phyloP scores from a whole-genome alignment of 176 grass and related monocot species.

The Melocanna baccifera region DNA sequence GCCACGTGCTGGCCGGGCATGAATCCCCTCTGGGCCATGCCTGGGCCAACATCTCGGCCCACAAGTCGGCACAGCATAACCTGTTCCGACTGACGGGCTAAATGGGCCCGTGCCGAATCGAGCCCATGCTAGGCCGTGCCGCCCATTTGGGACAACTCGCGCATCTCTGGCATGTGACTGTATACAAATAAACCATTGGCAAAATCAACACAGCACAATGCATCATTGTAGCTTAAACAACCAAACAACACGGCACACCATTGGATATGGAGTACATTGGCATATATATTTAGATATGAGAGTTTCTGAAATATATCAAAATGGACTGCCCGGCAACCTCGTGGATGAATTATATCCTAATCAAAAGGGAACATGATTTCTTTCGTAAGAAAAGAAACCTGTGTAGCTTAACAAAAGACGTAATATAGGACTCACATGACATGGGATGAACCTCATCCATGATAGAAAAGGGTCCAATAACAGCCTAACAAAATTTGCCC shows the following conservation, averaged over 20 bases:
- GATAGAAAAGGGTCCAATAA: conserved; percentile 4
- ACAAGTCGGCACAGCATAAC: too few relatives aligned
- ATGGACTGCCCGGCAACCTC: neutral
- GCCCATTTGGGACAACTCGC: too few relatives aligned
- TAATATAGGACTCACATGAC: neutral
- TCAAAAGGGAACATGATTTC: neutral
- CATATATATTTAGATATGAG: neutral
- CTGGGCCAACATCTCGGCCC: too few relatives aligned
- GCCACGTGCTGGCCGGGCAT: too few relatives aligned
- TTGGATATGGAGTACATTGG: neutral
- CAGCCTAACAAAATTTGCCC: conserved; percentile 43
- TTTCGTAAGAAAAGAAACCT: neutral
- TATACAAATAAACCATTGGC: too few relatives aligned
- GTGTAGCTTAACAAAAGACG: neutral
- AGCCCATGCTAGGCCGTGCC: too few relatives aligned
- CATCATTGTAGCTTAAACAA: neutral
- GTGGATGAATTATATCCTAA: neutral
- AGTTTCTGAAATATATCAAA: conserved; percentile 6
- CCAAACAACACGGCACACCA: neutral
- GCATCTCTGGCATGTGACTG: too few relatives aligned
- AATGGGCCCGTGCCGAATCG: too few relatives aligned
- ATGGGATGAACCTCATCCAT: conserved; percentile 23
- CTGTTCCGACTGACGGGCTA: too few relatives aligned
- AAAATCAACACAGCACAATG: neutral
- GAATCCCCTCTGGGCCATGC: too few relatives aligned